Percentiles rank a stretch among this genome's conserved stretches.
Conservation (phyloP, 106 monocot genomes). For the Vanilla planifolia region DNA sequence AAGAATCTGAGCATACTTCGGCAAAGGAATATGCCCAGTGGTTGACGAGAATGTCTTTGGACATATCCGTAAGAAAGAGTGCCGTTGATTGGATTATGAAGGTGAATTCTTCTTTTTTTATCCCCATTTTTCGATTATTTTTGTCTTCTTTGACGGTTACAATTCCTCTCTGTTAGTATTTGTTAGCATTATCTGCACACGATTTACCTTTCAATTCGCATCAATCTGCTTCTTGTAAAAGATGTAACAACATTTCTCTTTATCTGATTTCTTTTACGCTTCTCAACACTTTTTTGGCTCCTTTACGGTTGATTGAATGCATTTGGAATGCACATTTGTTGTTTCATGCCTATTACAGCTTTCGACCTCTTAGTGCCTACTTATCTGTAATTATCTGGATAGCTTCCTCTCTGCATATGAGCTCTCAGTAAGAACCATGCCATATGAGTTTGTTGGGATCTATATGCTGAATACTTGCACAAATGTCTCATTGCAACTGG, state of each 20-base stretch:
- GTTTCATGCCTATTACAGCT: conserved; percentile 51
- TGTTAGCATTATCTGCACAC: not conserved
- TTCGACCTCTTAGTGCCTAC: conserved; percentile 65
- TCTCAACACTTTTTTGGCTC: not conserved
- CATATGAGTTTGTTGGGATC: too few relatives aligned
- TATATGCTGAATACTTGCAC: too few relatives aligned
- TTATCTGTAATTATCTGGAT: conserved; percentile 74
- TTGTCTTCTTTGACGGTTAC: not conserved
- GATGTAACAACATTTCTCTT: too few relatives aligned
- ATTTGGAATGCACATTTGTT: not conserved
- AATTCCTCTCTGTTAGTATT: not conserved
- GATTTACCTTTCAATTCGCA: not conserved
- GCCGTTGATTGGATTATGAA: conserved; percentile 86
- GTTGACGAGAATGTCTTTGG: conserved; percentile 41
- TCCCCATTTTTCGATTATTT: not conserved
- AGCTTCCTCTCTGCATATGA: conserved; percentile 60
- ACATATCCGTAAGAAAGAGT: conserved; percentile 45
- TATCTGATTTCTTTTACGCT: not conserved
- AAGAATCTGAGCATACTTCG: conserved; percentile 42
- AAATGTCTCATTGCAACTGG: too few relatives aligned
- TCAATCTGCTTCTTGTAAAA: not conserved
- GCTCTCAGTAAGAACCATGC: conserved; percentile 44
- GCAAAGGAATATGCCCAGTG: conserved; percentile 36
- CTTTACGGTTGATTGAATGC: not conserved
- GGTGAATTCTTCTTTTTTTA: conserved; percentile 26